Evolutionary conservation across 2,329 filamentous ascomycete species (phyloP).

Genomic region (Cytospora mali): DNA sequence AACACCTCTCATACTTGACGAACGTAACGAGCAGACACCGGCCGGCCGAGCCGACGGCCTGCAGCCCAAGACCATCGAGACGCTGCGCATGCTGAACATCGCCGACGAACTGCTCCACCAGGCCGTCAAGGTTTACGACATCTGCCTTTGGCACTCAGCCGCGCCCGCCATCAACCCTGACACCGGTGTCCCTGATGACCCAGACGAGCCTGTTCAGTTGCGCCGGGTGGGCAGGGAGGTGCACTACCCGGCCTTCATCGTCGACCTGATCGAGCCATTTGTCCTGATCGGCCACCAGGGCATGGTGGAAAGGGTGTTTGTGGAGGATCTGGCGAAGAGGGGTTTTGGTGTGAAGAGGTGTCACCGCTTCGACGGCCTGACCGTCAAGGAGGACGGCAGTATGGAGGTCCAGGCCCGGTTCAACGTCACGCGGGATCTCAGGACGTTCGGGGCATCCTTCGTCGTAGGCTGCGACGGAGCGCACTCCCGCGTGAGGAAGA

Average conservation of each 20-base stretch:
- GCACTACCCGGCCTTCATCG: constrained; percentile 34
- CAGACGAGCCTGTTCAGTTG: constrained; percentile 48
- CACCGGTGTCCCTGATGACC: neutral
- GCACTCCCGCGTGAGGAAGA: constrained; percentile 69
- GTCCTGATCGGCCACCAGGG: constrained; percentile 54
- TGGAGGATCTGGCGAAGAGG: constrained; percentile 55
- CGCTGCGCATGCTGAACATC: constrained; percentile 67
- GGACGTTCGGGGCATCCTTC: constrained; percentile 29
- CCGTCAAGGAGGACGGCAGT: constrained; percentile 39
- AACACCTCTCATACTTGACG: constrained; percentile 67
- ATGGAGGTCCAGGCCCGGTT: constrained; percentile 49
- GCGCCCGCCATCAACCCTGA: constrained; percentile 29
- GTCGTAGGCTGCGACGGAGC: constrained; percentile 55
- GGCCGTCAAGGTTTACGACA: constrained; percentile 68
- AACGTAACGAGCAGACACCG: constrained; percentile 67
- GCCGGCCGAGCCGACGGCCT: constrained; percentile 70
- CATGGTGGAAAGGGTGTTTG: constrained; percentile 60
- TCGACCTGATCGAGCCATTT: constrained; percentile 39
- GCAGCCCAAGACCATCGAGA: constrained; percentile 74
- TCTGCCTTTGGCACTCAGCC: constrained; percentile 63
- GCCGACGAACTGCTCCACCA: constrained; percentile 63
- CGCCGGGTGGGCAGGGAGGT: constrained; percentile 56
- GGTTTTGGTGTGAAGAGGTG: constrained; percentile 50
- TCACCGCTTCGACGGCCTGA: constrained; percentile 37
- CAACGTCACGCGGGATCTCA: constrained; percentile 38